Percentiles rank a stretch among this genome's conserved stretches.
Evolutionary conservation across 176 grass and related monocot species (phyloP).

Genomic region (Aegilops tauschii): DNA sequence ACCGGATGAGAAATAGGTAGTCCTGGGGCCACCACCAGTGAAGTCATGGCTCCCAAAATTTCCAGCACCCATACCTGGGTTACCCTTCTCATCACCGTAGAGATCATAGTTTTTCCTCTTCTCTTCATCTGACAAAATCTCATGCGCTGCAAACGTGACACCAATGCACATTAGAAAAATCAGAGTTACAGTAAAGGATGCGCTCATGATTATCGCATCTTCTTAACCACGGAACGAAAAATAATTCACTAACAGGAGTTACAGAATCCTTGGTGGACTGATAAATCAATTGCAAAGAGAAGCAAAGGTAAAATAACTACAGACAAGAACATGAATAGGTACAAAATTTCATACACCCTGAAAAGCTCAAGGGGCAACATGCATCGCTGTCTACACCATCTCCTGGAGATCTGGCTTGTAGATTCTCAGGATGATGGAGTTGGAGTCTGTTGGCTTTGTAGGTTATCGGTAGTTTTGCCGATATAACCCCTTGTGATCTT

Average conservation of each 20-base stretch:
- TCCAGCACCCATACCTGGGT: conserved; percentile 52
- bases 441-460: too few species aligned
- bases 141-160: conserved; percentile 67
- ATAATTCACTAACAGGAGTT: neutral
- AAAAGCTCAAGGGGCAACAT: neutral
- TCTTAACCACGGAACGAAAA: neutral
- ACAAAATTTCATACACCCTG: neutral
- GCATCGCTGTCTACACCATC: neutral
- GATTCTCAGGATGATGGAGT: too few species aligned
- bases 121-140: conserved; percentile 94
- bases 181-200: neutral
- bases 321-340: neutral
- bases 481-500: too few species aligned
- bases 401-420: too few species aligned
- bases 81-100: conserved; percentile 78
- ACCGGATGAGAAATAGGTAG: conserved; percentile 63
- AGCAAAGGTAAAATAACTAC: neutral
- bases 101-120: conserved; percentile 96
- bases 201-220: neutral
- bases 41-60: conserved; percentile 70
- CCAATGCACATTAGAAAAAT: neutral
- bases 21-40: conserved; percentile 51
- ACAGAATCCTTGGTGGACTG: neutral
- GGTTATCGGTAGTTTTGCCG: too few species aligned
- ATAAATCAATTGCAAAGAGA: conserved; percentile 11